Conservation (phyloP, 495 filamentous ascomycete genomes). For the Polyplosphaeria fusca region DNA sequence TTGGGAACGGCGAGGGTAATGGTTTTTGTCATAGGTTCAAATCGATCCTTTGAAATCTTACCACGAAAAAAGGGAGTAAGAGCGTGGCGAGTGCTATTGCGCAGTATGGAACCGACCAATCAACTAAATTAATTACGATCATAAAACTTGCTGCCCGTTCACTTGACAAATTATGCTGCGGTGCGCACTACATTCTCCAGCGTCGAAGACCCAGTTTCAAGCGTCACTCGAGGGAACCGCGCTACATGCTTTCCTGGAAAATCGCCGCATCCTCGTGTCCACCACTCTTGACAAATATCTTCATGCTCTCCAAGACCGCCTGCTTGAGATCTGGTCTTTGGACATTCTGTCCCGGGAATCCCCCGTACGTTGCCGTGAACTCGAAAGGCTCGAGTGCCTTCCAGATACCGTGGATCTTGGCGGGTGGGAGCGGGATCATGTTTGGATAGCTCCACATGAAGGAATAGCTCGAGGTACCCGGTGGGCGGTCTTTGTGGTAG, state of each 20-base stretch:
- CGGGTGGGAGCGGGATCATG: constrained; percentile 67
- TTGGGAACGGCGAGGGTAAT: too few relatives aligned
- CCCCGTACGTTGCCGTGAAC: constrained; percentile 64
- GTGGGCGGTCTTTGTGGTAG: constrained; percentile 48
- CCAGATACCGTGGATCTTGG: constrained; percentile 54
- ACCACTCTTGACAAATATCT: constrained; percentile 54
- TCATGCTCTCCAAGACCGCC: constrained; percentile 69
- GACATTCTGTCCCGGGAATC: constrained; percentile 60
- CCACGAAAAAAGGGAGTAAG: too few relatives aligned
- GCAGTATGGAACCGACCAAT: too few relatives aligned
- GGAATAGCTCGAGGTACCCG: constrained; percentile 58
- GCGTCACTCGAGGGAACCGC: too few relatives aligned
- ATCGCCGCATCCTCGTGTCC: constrained; percentile 27
- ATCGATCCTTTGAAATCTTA: too few relatives aligned
- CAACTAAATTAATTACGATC: too few relatives aligned
- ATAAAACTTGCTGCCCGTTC: too few relatives aligned
- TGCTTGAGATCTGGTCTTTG: constrained; percentile 54
- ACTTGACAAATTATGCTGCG: too few relatives aligned
- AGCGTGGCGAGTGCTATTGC: too few relatives aligned
- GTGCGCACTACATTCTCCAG: too few relatives aligned
- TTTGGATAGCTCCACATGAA: constrained; percentile 84
- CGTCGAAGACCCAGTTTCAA: neutral
- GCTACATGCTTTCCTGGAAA: constrained; percentile 14
- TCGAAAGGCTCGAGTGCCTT: constrained; percentile 52
- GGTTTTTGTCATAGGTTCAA: too few relatives aligned